Evolutionary conservation across 1,284 basidiomycete genomes (phyloP).

Genomic region (Phellopilus nigrolimitatus): DNA sequence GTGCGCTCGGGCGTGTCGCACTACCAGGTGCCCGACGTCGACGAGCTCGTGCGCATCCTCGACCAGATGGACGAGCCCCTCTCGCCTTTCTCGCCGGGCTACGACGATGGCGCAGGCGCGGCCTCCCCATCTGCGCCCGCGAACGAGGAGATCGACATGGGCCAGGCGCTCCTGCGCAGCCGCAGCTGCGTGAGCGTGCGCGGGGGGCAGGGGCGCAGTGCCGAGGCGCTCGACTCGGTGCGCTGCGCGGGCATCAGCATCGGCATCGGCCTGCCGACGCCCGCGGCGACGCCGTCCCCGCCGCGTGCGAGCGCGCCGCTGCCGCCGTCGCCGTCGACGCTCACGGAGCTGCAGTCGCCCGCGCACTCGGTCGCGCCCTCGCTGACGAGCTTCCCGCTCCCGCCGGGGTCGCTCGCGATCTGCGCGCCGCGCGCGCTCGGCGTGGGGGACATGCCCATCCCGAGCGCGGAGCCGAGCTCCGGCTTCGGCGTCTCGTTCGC

Average conservation of each 20-base stretch:
- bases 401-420: constrained; percentile 2
- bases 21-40: constrained; percentile 14
- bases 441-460: constrained; percentile 10
- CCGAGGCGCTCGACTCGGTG: not conserved
- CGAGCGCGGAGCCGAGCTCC: constrained; percentile 6
- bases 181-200: constrained; percentile 2
- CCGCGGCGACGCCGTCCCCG: constrained; percentile 12
- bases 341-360: not conserved
- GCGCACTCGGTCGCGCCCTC: constrained; percentile 5
- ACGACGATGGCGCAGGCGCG: not conserved
- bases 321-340: not conserved
- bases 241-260: not conserved
- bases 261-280: constrained; percentile 13
- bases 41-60: constrained; percentile 18
- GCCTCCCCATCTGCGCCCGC: not conserved
- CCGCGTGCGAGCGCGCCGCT: not conserved
- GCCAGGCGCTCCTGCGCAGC: not conserved
- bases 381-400: constrained; percentile 8
- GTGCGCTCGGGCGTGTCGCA: not conserved
- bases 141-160: constrained; percentile 10
- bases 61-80: constrained; percentile 4
- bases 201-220: not conserved
- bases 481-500: constrained; percentile 5
- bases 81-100: too few species aligned
- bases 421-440: constrained; percentile 3